Evolutionary conservation across 306 rosid species (phyloP).

Genomic region (Mucuna pruriens): DNA sequence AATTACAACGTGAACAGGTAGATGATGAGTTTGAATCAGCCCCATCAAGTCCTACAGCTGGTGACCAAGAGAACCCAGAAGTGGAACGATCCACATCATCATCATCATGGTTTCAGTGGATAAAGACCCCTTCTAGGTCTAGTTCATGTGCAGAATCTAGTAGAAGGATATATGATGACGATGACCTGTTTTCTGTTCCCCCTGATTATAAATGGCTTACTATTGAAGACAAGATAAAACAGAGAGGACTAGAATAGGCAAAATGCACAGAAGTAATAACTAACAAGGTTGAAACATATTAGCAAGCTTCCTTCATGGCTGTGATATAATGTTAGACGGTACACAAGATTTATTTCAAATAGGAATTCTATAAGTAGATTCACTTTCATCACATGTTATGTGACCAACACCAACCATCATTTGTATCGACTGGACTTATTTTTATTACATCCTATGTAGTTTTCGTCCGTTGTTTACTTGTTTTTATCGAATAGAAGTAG

Average conservation of each 20-base stretch:
- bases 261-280: conserved; percentile 52
- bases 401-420: too few relatives aligned
- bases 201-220: conserved; percentile 61
- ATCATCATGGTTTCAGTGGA: conserved; percentile 93
- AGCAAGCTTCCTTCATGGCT: neutral
- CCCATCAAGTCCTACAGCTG: conserved; percentile 83
- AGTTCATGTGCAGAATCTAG: conserved; percentile 52
- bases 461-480: too few relatives aligned
- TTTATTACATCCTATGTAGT: too few relatives aligned
- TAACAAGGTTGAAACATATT: neutral
- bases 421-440: too few relatives aligned
- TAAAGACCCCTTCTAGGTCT: conserved; percentile 62
- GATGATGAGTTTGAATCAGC: conserved; percentile 90
- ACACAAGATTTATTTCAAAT: neutral
- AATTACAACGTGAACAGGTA: conserved; percentile 55
- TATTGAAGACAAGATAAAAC: conserved; percentile 30
- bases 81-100: conserved; percentile 40
- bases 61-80: conserved; percentile 54
- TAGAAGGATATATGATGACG: conserved; percentile 53
- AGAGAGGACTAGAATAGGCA: conserved; percentile 54
- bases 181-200: conserved; percentile 73
- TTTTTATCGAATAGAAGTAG: too few relatives aligned
- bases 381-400: too few relatives aligned
- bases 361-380: neutral
- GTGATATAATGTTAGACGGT: neutral